Base-by-base conservation (phyloP, 345 rosid species). In the Boechera divaricarpa region DNA sequence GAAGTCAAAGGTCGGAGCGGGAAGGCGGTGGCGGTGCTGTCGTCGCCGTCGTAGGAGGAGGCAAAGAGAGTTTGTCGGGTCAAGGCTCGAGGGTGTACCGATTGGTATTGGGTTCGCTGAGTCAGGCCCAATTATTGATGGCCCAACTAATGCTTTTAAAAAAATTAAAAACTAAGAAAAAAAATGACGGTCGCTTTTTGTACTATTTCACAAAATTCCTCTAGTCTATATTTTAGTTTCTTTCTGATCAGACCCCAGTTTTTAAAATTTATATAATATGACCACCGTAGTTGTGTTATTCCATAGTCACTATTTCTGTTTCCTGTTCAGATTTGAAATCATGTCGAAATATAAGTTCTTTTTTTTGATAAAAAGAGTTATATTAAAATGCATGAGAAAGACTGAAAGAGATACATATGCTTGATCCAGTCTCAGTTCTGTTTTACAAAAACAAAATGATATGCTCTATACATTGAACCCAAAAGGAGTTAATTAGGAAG, bases 1-100 rank as follows among this genome's bases (percentile, higher is more conserved):
- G 4, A 63, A 63, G 73, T 64, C 24, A 64, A 53, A 65, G 36
- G 18, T 70, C 59, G 80, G 70, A 36, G 61, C 33, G 44, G 6
- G 26, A 10, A 41, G 69, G 57, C 81, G 77, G 81, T 72, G 81
- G 33, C 11, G 16, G 63, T 47, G 2, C 15, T 7, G 24, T 59
- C 65, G 69, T 32, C 81, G 77, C 73, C 81, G 77, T 59, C 81
- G 69, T 7, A 21, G 69, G 49, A 65, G 9, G 57, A 58, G n/a
- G 62, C 54, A 10, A 39, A 28, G 10, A 28, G 52, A 63, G 26
- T 69, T 63, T 29, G 65, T 70, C 45, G 29, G 35, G 18, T 51
- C 10, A 26, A 26, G 28, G 28, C 28, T 26, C 16, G 16, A 16
- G 16, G 28, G 28, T 26, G 28, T 26, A 26, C 1, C 28, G 28